Percentiles rank a stretch among this genome's conserved stretches.
phyloP scores from a whole-genome alignment of 1,139 yeast genomes.

The Pichia sp. region DNA sequence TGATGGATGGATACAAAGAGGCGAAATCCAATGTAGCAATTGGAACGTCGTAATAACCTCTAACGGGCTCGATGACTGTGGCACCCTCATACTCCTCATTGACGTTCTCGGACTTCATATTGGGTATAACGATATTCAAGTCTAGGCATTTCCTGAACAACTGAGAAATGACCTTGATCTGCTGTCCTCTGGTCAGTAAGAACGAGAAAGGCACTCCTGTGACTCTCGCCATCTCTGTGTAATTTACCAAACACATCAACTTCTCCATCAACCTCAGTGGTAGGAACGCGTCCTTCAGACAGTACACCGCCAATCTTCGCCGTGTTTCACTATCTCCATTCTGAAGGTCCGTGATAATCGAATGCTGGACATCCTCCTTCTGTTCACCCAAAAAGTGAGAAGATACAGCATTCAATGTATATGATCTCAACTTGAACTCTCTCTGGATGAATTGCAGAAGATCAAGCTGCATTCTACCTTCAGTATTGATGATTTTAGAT shows the following conservation, averaged over 20 bases:
- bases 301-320: slow-evolving; percentile 92
- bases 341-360: slow-evolving; percentile 90
- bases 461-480: slow-evolving; percentile 94
- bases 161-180: slow-evolving; percentile 94
- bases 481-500: slow-evolving; percentile 84
- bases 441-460: slow-evolving; percentile 88
- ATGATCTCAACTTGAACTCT: slow-evolving; percentile 90
- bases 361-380: slow-evolving; percentile 96
- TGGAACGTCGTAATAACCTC: slow-evolving; percentile 96
- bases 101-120: slow-evolving; percentile 75
- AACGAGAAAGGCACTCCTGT: slow-evolving; percentile 97
- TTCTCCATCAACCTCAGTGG: slow-evolving; percentile 86
- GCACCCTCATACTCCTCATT: slow-evolving; percentile 98
- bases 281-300: slow-evolving; percentile 92
- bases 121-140: slow-evolving; percentile 84
- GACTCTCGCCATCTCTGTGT: slow-evolving; percentile 99
- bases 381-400: slow-evolving; percentile 94
- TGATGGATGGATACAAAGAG: slow-evolving; percentile 94
- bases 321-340: slow-evolving; percentile 91
- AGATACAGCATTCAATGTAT: slow-evolving; percentile 91
- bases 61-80: slow-evolving; percentile 91
- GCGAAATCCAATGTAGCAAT: slow-evolving; percentile 98
- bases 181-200: slow-evolving; percentile 88
- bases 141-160: slow-evolving; percentile 86
- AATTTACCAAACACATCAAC: slow-evolving; percentile 92